Conservation (phyloP, 129 eudicot genomes). For the Centrapalus pauciflorus region DNA sequence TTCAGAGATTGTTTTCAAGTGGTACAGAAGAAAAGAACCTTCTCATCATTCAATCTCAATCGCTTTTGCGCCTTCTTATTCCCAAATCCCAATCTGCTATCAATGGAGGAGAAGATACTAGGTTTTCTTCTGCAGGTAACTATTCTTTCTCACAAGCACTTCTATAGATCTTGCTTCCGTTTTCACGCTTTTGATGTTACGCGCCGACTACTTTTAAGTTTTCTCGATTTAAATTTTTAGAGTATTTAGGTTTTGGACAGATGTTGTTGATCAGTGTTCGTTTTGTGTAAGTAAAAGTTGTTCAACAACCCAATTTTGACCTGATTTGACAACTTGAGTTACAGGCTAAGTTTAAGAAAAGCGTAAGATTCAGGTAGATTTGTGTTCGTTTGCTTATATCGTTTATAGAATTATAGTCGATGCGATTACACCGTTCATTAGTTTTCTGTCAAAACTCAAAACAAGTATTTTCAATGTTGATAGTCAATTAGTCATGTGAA, state of each 20-base stretch:
- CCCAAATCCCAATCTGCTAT: background rate
- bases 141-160: background rate
- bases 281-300: constrained; percentile 1
- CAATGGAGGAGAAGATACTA: constrained; percentile 5
- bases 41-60: constrained; percentile 11
- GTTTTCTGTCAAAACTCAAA: background rate
- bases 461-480: background rate
- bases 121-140: constrained; percentile 10
- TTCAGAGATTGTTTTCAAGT: background rate
- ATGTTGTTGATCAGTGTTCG: constrained; percentile 1
- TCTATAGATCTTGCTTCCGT: constrained; percentile 24
- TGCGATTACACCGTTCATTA: background rate
- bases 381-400: constrained; percentile 9
- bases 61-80: background rate
- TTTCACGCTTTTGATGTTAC: constrained; percentile 16
- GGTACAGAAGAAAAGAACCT: constrained; percentile 11
- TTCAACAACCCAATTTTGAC: constrained; percentile 13
- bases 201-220: constrained; percentile 3
- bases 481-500: background rate
- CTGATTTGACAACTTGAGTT: constrained; percentile 5
- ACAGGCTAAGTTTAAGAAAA: background rate
- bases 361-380: background rate
- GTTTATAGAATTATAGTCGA: background rate
- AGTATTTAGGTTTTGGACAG: background rate
- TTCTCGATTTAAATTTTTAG: background rate